Evolutionary conservation across 179 eudicot genomes (phyloP), one percentile per base, ranked within the genome.

Genomic region (Heliamphora pulchella): DNA sequence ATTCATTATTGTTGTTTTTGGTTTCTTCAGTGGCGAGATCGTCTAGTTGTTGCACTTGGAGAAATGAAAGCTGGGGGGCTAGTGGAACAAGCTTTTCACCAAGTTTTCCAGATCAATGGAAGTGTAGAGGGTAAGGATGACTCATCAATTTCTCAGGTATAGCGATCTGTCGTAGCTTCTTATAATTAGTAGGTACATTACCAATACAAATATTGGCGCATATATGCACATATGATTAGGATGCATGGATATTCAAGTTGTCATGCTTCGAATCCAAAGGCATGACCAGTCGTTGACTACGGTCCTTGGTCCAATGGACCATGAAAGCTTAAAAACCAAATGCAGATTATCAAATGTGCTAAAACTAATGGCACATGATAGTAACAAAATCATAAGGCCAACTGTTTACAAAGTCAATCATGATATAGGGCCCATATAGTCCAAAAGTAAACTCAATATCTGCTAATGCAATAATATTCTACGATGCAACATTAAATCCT

Each of bases 1-100:
- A 71, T 50, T 76, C 18, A 68, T 62, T 81, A 17, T 71, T 74
- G 62, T 22, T n/a, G 5, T 74, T 44, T 77, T 64, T 79, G 55
- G 72, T 76, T 78, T 81, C 59, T 87, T 79, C 77, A 96, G 99
- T 96, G 99, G 99, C 89, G 90, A 71, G 94, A 94, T 84, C 98
- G 99, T 64, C 80, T 96, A 70, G 87, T 91, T 81, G 89, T 80
- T 88, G 98, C 99, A 77, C 83, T 96, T 66, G 83, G 84, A 83
- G 98, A 89, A 85, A 80, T 90, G 89, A 86, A 89, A 78, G 91
- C 88, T 76, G 99, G 91, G 76, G 89, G 80, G 55, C 70, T 85
- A 68, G 86, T 89, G 62, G 97, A 87, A 73, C 78, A 83, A 80
- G 89, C 80, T 39, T 82, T 80, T 67, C 83, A 80, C 80, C 88